Base-by-base conservation (phyloP, 148 eudicot species). In the Vaccinium darrowii region DNA sequence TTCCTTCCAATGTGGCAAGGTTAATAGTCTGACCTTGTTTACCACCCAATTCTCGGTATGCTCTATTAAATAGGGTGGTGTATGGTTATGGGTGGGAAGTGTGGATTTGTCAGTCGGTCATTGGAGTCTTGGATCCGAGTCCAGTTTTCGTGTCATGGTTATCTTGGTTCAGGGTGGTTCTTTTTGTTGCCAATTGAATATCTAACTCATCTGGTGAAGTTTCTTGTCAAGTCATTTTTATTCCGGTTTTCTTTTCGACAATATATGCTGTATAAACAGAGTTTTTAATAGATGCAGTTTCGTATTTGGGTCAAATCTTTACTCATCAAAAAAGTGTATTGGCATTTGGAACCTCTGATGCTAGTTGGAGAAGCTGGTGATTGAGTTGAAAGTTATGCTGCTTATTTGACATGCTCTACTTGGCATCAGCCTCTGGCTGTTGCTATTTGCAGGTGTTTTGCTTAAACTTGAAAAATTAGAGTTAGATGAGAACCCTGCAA, bases 1-100 rank as follows among this genome's bases (percentile, higher is more conserved):
- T 81, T 81, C 78, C 79, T 83, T 76, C 57, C 53, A 51, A 57
- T 73, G 19, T 69, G 33, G 43, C 50, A 57, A 84, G 81, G 81
- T 87, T 84, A n/a, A 16, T 56, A 8, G 19, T 69, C 33, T 33
- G 82, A 27, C 86, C 82, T 52, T 78, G 23, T 63, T 30, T 14
- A 16, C 74, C 13, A 51, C 16, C 77, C 86, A n/a, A 47, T 54
- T 51, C 52, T 73, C 23, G 79, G 81, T 53, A 56, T 33, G 53
- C 80, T 52, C 57, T 33, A n/a, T 67, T 39, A 57, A 51, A 71
- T 79, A 58, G 73, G 79, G 69, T 57, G 53, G 57, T 23, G 36
- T 74, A 56, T 27, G 69, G 30, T 80, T 79, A 7, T 71, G 86
- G 88, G 84, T 84, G 81, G 78, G 83, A 27, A 71, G 82, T 86